Evolutionary conservation across 495 filamentous ascomycete genomes (phyloP).

Genomic region (Xylaria acuta): DNA sequence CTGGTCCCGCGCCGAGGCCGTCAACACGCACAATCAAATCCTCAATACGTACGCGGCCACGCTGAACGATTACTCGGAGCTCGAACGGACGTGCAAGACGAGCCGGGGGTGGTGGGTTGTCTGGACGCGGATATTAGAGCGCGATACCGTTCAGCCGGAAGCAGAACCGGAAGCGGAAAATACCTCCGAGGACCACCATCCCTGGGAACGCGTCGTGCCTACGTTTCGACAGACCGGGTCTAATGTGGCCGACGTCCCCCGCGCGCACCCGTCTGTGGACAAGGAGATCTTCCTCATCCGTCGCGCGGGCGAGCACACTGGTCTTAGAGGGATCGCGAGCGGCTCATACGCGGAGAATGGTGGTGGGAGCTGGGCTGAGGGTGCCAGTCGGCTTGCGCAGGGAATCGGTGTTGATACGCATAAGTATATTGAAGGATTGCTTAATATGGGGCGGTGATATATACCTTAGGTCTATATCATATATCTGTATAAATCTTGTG

Average conservation of each 20-base stretch:
- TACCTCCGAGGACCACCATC: background rate
- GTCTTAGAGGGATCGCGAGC: slow-evolving; percentile 45
- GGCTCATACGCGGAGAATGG: slow-evolving; percentile 48
- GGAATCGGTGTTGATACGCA: slow-evolving; percentile 88
- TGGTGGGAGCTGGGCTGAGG: slow-evolving; percentile 58
- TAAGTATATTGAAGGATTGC: slow-evolving; percentile 81
- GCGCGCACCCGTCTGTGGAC: slow-evolving; percentile 31
- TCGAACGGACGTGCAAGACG: slow-evolving; percentile 91
- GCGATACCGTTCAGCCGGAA: slow-evolving; percentile 27
- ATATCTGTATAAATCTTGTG: background rate
- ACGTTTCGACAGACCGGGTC: slow-evolving; percentile 30
- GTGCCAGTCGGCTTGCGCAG: slow-evolving; percentile 73
- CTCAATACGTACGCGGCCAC: slow-evolving; percentile 75
- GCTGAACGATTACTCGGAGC: slow-evolving; percentile 61
- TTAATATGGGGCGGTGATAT: slow-evolving; percentile 74
- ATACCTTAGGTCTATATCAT: background rate
- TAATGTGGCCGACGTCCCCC: slow-evolving; percentile 38
- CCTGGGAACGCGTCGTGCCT: slow-evolving; percentile 33
- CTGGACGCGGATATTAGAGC: slow-evolving; percentile 76
- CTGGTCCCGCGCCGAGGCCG: slow-evolving; percentile 86
- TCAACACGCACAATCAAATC: slow-evolving; percentile 88
- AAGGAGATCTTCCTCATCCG: slow-evolving; percentile 83
- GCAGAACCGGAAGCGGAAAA: background rate
- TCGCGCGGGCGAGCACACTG: slow-evolving; percentile 69
- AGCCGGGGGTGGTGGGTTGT: slow-evolving; percentile 95